These are phyloP conservation scores for Chytriomyces hyalinus DNA, from an alignment of 192 early-diverging fungal genomes.

Conservation along the genomic window DNA sequence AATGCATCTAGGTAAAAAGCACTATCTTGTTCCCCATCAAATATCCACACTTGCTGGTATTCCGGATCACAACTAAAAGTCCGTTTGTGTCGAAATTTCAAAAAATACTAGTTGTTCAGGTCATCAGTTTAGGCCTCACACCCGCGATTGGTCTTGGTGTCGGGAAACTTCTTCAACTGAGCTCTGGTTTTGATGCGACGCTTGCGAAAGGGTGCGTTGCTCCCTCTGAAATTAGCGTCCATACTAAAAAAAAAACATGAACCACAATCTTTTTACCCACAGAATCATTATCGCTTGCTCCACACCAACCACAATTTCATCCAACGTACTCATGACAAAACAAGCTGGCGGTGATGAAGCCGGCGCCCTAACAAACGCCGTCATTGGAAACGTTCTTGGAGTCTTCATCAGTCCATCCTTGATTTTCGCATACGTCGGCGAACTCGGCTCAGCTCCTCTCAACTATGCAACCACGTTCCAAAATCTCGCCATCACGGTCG, in stretches of 20 bases:
- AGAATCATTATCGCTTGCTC: conserved; percentile 65
- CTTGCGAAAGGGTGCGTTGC: conserved; percentile 56
- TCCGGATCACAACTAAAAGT: background rate
- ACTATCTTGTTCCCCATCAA: no score
- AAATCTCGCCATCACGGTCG: conserved; percentile 65
- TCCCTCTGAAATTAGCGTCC: background rate
- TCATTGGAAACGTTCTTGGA: conserved; percentile 72
- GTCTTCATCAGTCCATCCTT: conserved; percentile 65
- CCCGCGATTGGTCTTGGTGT: conserved; percentile 68
- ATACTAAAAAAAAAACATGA: background rate
- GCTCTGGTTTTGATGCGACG: conserved; percentile 53
- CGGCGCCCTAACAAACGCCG: conserved; percentile 68
- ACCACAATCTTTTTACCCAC: background rate
- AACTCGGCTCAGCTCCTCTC: conserved; percentile 41
- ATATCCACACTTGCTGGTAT: background rate
- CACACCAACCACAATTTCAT: conserved; percentile 76
- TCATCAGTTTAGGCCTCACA: conserved; percentile 62
- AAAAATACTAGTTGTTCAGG: conserved; percentile 53
- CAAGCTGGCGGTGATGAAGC: conserved; percentile 71
- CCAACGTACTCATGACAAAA: conserved; percentile 79
- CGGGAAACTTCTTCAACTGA: conserved; percentile 55
- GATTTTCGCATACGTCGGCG: conserved; percentile 54
- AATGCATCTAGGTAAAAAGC: conserved; percentile 55
- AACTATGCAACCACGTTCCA: conserved; percentile 60
- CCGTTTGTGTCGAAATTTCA: background rate